Percentiles rank a stretch among this genome's conserved stretches.
Evolutionary conservation across 371 early-diverging fungal species (phyloP).

Genomic region (Mortierella polycephala): DNA sequence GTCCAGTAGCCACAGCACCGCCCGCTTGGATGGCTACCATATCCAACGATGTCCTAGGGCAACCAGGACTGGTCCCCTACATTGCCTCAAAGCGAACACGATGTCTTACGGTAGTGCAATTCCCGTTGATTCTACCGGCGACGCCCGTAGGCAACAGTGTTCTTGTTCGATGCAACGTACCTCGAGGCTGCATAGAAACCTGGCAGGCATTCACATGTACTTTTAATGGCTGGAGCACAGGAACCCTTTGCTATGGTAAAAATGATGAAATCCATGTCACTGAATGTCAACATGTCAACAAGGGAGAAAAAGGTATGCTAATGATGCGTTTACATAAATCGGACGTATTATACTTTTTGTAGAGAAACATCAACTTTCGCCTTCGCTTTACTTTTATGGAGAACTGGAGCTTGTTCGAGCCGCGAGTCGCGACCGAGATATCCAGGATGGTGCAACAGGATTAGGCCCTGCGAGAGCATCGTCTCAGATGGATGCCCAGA

Average conservation of each 20-base stretch:
- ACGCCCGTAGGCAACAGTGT: slow-evolving; percentile 41
- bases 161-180: slow-evolving; percentile 13
- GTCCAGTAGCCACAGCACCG: slow-evolving; percentile 13
- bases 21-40: slow-evolving; percentile 19
- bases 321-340: not conserved
- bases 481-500: slow-evolving; percentile 8
- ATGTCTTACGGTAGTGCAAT: slow-evolving; percentile 8
- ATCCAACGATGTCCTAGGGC: slow-evolving; percentile 9
- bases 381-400: slow-evolving; percentile 41
- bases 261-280: not conserved
- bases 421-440: slow-evolving; percentile 26
- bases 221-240: slow-evolving; percentile 20
- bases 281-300: not conserved
- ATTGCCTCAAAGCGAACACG: slow-evolving; percentile 29
- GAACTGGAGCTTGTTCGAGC: slow-evolving; percentile 30
- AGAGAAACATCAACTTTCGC: slow-evolving; percentile 25
- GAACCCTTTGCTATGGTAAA: slow-evolving; percentile 40
- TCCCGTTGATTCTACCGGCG: slow-evolving; percentile 15
- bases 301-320: not conserved
- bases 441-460: not conserved
- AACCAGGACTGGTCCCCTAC: slow-evolving; percentile 37
- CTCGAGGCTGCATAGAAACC: slow-evolving; percentile 15
- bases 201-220: slow-evolving; percentile 33
- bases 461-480: not conserved
- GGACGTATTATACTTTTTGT: not conserved